phyloP scores from a whole-genome alignment of 2,329 filamentous ascomycete genomes.

The Talaromyces sp. region DNA sequence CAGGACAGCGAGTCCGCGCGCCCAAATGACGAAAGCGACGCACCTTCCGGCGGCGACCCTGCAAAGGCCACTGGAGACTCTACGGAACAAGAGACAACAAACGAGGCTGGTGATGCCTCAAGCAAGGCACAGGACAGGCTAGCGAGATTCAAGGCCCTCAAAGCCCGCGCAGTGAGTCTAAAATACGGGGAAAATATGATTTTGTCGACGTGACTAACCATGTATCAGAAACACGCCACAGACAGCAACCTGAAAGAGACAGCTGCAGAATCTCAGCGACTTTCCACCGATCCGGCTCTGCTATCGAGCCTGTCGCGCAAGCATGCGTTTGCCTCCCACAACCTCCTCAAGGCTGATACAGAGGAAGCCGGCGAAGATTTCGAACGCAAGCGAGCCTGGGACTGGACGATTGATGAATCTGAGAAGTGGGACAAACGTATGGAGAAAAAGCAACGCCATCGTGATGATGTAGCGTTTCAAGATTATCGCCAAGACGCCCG shows the following conservation, averaged over 20 bases:
- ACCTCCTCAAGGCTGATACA: conserved; percentile 86
- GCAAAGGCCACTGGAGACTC: neutral
- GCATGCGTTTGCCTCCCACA: conserved; percentile 82
- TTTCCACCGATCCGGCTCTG: conserved; percentile 70
- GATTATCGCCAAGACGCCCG: conserved; percentile 83
- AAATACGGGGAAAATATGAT: neutral
- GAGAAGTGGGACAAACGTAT: conserved; percentile 90
- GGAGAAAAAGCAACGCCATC: conserved; percentile 74
- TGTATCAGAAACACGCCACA: conserved; percentile 33
- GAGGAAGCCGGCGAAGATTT: conserved; percentile 85
- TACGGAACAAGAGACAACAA: conserved; percentile 10
- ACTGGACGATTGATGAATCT: conserved; percentile 93
- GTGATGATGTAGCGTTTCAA: conserved; percentile 82
- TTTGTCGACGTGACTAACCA: conserved; percentile 17
- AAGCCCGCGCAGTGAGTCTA: conserved; percentile 63
- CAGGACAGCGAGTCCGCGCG: neutral
- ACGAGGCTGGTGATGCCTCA: conserved; percentile 14
- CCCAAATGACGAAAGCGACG: conserved; percentile 1
- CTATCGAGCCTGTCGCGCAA: conserved; percentile 76
- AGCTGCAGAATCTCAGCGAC: conserved; percentile 72
- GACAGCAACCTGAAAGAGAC: conserved; percentile 73
- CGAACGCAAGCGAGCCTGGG: conserved; percentile 96
- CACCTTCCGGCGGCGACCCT: neutral
- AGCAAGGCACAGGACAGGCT: conserved; percentile 55
- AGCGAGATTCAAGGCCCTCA: conserved; percentile 80